Evolutionary conservation across 345 rosid genomes (phyloP), one percentile per base, ranked within the genome.

Genomic region (Citrus cavaleriei): DNA sequence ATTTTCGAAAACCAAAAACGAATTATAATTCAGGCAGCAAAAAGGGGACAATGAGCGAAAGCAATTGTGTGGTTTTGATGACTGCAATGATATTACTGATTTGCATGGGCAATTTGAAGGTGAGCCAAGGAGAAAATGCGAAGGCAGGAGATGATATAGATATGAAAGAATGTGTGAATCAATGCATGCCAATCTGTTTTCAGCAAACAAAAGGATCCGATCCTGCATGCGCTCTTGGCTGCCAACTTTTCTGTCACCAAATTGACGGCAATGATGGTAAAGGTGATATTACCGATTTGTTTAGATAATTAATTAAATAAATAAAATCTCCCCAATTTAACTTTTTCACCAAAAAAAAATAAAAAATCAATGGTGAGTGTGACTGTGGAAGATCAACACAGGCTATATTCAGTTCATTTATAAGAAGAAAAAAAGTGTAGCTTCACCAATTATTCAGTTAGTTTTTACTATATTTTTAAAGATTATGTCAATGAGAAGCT

Each of bases 131-230:
- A 54, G 58, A 54, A 18, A 54, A 54, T 54, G 8, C 7, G 6
- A 54, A 18, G 7, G 32, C 5, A 5, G 28, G 0, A 24, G 5
- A 61, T 1, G 32, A 61, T 12, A 54, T n/a, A 10, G 65, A 61
- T 4, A 61, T 25, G 65, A 40, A 38, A 25, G 42, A 73, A 27
- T 79, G 78, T 30, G 59, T 13, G 10, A 58, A 67, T 25, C 21
- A 0, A 13, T 79, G 82, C 74, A 67, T 73, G 73, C 78, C 74
- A 16, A 1, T 22, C 0, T 79, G 82, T 25, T 21, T 38, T 42
- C 22, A 40, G n/a, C 46, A 69, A 18, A 24, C 71, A 38, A 19
- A 22, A 9, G 68, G 72, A 18, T 35, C 62, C 5, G 5, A 27
- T 2, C 10, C 1, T 28, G 40, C 49, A 25, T 79, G 82, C 46